Evolutionary conservation across 768 basidiomycete species (phyloP), one percentile per base, ranked within the genome.

Genomic region (Russula virescens): DNA sequence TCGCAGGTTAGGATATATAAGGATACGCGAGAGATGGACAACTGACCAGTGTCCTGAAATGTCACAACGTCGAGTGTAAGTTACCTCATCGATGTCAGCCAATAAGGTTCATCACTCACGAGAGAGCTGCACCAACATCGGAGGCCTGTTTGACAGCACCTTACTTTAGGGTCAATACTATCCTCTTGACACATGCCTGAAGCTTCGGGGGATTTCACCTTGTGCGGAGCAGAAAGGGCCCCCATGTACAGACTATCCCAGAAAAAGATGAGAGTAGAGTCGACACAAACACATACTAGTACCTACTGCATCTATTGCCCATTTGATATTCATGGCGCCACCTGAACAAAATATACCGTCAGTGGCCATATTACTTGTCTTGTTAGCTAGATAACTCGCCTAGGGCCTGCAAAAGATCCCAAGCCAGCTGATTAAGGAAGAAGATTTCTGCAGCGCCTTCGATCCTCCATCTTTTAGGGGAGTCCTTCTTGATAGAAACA

Each of bases 391-490:
- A 42, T 26, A 21, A 40, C 34, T 43, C 48, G 66, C 67, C 71
- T 28, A 61, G n/a, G 19, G 69, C 68, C 42, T 70, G 70, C n/a
- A 72, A 62, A 23, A 72, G 49, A 38, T 72, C 71, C 16, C 61
- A 70, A 19, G 66, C 60, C 14, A 72, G 58, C 25, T 71, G 65
- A 40, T 63, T 64, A 26, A 71, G 62, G 26, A 72, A 67, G 50
- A 68, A 69, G 49, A 26, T 23, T 31, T 86, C 81, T 83, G 85
- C 78, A 11, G 55, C 9, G 18, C 45, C 42, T 9, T 21, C 28
- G 19, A 47, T 47, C 43, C 28, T 56, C 42, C 45, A 56, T 34
- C 55, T 54, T 31, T 13, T 34, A 13, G 43, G 11, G 21, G 43
- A 34, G 7, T 19, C 31, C 7, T n/a, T 7, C 26, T 6, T 13